Percentiles rank a stretch among this genome's conserved stretches.
Conservation (phyloP, 306 rosid species). For the Spatholobus suberectus region DNA sequence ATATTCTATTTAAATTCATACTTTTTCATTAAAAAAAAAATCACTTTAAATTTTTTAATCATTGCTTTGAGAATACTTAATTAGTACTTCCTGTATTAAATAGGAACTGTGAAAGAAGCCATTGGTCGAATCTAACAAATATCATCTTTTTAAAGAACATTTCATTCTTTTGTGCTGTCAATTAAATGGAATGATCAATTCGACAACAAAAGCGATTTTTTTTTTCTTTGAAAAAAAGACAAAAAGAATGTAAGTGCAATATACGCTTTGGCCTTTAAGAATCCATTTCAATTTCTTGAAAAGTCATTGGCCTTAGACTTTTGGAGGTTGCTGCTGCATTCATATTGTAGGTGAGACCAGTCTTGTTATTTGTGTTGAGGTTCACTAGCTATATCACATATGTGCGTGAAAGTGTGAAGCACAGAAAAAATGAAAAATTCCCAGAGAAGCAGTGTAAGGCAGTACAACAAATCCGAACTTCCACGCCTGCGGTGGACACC, state of each 20-base stretch:
- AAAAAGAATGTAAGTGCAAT: not conserved
- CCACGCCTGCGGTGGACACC: slow-evolving; percentile 52
- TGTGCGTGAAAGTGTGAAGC: not conserved
- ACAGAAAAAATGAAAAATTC: slow-evolving; percentile 19
- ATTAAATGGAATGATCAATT: not conserved
- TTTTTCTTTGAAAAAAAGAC: not conserved
- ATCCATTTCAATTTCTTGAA: not conserved
- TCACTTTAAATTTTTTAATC: not conserved
- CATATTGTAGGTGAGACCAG: slow-evolving; percentile 13
- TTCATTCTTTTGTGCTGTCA: not conserved
- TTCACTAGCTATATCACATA: not conserved
- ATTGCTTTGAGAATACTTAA: not conserved
- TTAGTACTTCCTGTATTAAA: not conserved
- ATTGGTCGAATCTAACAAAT: not conserved
- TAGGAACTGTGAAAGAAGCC: not conserved
- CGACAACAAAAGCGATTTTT: not conserved
- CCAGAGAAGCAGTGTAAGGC: slow-evolving; percentile 31
- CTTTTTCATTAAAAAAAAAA: not conserved
- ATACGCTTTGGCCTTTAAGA: not conserved
- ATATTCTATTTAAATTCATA: not conserved
- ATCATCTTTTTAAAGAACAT: not conserved
- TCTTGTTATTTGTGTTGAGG: not conserved
- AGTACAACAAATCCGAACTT: slow-evolving; percentile 41
- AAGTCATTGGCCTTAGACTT: slow-evolving; percentile 43
- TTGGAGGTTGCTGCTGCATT: slow-evolving; percentile 29